Conservation (phyloP, 441 rosid genomes). For the Omphalea diandra region DNA sequence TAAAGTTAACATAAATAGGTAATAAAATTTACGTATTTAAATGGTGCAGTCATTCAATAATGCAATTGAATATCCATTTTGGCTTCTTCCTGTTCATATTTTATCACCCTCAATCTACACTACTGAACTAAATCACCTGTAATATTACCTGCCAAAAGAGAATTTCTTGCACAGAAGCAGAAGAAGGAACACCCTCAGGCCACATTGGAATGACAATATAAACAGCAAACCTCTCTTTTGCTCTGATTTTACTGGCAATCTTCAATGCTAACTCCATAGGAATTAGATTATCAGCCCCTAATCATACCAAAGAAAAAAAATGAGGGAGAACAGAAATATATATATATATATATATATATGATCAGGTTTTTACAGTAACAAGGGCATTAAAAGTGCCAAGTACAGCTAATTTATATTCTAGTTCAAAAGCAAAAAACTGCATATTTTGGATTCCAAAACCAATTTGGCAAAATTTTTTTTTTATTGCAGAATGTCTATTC, state of each 20-base stretch:
- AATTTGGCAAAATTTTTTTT: neutral
- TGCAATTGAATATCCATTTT: neutral
- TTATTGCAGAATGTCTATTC: neutral
- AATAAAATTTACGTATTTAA: neutral
- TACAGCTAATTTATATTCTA: neutral
- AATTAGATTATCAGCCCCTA: conserved; percentile 85
- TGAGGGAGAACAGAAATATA: too few species aligned
- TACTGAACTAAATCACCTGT: neutral
- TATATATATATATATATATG: neutral
- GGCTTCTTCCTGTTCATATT: neutral
- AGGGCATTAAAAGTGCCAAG: neutral
- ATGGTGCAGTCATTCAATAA: neutral
- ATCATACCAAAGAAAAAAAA: conserved; percentile 14
- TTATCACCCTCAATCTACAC: neutral
- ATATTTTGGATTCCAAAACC: too few species aligned
- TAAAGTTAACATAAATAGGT: neutral
- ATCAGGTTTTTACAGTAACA: neutral
- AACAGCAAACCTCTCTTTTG: conserved; percentile 71
- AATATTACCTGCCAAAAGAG: conserved; percentile 85
- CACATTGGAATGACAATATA: conserved; percentile 83
- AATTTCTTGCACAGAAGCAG: conserved; percentile 74
- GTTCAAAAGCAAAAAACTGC: neutral
- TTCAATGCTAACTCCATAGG: conserved; percentile 90
- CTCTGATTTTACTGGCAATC: conserved; percentile 68
- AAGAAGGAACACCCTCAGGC: conserved; percentile 84